These are phyloP conservation scores for Vicia faba DNA, from an alignment of 306 rosid genomes.

Conservation along the genomic window DNA sequence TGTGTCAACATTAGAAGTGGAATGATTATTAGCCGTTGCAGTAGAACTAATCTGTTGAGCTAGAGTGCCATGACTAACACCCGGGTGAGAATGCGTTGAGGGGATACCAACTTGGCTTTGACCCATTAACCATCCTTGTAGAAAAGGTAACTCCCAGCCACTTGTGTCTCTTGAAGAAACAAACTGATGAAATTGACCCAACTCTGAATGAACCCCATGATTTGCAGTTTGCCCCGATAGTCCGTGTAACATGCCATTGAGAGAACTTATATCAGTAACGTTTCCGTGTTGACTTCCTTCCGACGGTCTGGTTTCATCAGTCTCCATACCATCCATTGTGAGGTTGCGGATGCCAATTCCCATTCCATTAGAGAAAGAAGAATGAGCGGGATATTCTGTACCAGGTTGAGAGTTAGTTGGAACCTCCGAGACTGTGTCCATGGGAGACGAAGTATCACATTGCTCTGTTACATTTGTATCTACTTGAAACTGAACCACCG, in stretches of 20 bases:
- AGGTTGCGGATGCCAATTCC: constrained; percentile 43
- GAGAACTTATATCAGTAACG: constrained; percentile 46
- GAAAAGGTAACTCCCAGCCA: constrained; percentile 88
- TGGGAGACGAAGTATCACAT: constrained; percentile 68
- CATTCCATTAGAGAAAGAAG: constrained; percentile 47
- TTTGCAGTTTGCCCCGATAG: constrained; percentile 45
- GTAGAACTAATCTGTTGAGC: constrained; percentile 43
- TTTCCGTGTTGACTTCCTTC: constrained; percentile 45
- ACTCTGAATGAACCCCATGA: constrained; percentile 42
- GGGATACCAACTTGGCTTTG: constrained; percentile 81
- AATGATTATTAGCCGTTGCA: constrained; percentile 24
- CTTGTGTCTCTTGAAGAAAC: constrained; percentile 64
- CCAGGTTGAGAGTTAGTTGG: constrained; percentile 44
- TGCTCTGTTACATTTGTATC: constrained; percentile 74
- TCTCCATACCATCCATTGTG: constrained; percentile 51
- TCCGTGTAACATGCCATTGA: constrained; percentile 43
- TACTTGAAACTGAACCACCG: constrained; percentile 61
- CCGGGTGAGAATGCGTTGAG: constrained; percentile 54
- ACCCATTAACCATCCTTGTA: constrained; percentile 94
- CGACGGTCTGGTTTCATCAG: constrained; percentile 45
- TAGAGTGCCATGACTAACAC: constrained; percentile 41
- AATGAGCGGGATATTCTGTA: constrained; percentile 35
- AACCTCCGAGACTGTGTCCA: constrained; percentile 54
- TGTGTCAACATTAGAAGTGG: constrained; percentile 39
- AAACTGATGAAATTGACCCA: constrained; percentile 46